Evolutionary conservation across 306 rosid genomes (phyloP).

Genomic region (Spatholobus suberectus): DNA sequence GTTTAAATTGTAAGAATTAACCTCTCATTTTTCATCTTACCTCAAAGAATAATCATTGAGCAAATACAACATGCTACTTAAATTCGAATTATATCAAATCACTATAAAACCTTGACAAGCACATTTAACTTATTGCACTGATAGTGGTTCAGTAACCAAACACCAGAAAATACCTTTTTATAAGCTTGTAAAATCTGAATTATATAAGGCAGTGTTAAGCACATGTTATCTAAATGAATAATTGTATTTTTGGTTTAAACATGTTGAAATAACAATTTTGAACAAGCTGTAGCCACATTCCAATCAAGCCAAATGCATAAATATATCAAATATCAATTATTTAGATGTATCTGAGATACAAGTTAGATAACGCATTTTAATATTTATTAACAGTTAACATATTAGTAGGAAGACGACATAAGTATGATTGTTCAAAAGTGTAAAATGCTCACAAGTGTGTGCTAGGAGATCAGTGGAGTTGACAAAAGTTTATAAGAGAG

Average conservation of each 20-base stretch:
- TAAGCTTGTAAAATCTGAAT: not conserved
- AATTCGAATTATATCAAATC: constrained; percentile 14
- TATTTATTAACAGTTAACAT: not conserved
- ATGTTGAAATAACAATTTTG: not conserved
- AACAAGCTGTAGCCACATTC: not conserved
- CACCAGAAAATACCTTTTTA: not conserved
- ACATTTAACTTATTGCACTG: constrained; percentile 4
- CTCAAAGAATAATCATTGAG: constrained; percentile 11
- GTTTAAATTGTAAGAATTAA: constrained; percentile 18
- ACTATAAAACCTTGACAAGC: not conserved
- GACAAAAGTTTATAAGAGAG: constrained; percentile 16
- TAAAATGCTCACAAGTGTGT: not conserved
- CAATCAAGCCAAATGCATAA: not conserved
- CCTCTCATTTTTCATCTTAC: not conserved
- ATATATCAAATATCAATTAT: not conserved
- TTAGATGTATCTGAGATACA: constrained; percentile 13
- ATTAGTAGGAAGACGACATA: not conserved
- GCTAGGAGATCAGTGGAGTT: not conserved
- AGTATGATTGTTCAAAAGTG: constrained; percentile 1
- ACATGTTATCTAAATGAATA: not conserved
- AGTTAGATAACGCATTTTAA: constrained; percentile 23
- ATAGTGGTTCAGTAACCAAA: not conserved
- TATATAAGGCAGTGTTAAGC: not conserved
- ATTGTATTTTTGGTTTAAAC: not conserved
- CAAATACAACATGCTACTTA: constrained; percentile 7